A percentile compares a stretch with the other conserved stretches of the same genome.
Conservation (phyloP, 2,329 filamentous ascomycete species). For the Colletotrichum australisinense region DNA sequence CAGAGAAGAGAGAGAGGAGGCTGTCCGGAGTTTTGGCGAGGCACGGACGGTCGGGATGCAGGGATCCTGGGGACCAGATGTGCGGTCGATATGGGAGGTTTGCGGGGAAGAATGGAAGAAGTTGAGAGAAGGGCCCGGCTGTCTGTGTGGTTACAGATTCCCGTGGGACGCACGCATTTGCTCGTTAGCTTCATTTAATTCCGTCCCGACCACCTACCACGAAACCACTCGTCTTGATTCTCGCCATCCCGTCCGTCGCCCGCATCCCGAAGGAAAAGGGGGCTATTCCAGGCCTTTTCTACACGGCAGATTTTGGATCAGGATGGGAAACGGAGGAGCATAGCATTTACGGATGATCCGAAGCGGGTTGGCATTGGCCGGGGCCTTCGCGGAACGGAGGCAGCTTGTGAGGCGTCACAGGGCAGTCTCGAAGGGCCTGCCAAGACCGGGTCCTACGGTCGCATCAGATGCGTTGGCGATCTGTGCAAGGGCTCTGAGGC, state of each 20-base stretch:
- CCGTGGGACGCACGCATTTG: neutral
- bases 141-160: neutral
- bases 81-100: neutral
- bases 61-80: neutral
- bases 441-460: constrained; percentile 25
- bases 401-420: constrained; percentile 19
- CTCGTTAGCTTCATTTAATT: neutral
- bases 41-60: neutral
- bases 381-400: neutral
- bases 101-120: neutral
- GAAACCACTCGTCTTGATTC: too few species aligned
- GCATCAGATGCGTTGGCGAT: constrained; percentile 25
- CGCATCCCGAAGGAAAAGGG: neutral
- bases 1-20: neutral
- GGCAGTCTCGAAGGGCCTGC: constrained; percentile 27
- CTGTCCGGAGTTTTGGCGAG: neutral
- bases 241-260: neutral
- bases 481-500: neutral
- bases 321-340: neutral
- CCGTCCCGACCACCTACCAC: neutral
- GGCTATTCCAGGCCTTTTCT: neutral
- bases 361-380: neutral
- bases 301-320: neutral
- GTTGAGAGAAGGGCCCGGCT: neutral
- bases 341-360: neutral